phyloP scores from a whole-genome alignment of 2,329 filamentous ascomycete genomes.

The Exophiala oligosperma region DNA sequence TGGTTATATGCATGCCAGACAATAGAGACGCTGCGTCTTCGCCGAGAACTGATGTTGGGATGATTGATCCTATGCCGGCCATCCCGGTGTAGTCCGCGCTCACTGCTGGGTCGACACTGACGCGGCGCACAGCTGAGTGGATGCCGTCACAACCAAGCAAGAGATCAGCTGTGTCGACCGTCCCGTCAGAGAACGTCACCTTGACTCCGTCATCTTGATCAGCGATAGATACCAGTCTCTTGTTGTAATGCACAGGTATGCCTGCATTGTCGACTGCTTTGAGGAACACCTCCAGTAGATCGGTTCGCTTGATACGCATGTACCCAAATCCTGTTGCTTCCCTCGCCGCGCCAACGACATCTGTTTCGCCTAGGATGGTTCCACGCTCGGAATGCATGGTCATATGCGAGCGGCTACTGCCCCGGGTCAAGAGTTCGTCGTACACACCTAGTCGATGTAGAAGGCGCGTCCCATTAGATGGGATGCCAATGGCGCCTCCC shows the following conservation, averaged over 20 bases:
- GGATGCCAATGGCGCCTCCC: conserved; percentile 59
- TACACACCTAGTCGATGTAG: conserved; percentile 50
- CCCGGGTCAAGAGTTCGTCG: conserved; percentile 43
- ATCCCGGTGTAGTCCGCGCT: conserved; percentile 37
- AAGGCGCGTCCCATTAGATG: conserved; percentile 57
- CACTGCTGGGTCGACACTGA: conserved; percentile 33
- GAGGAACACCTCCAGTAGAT: conserved; percentile 32
- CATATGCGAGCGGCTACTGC: conserved; percentile 53
- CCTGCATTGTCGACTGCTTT: conserved; percentile 26
- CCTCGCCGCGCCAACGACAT: conserved; percentile 23
- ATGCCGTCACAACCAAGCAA: conserved; percentile 44
- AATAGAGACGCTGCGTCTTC: conserved; percentile 30
- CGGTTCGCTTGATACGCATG: conserved; percentile 33
- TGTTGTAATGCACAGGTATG: conserved; percentile 32
- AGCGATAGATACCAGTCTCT: conserved; percentile 26
- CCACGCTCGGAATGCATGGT: conserved; percentile 44
- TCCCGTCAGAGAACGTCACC: conserved; percentile 33
- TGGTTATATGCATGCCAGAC: conserved; percentile 13
- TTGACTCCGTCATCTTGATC: conserved; percentile 28
- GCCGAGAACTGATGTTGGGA: conserved; percentile 20
- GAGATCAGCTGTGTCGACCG: conserved; percentile 32
- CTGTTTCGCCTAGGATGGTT: conserved; percentile 6
- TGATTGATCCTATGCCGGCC: too few species aligned
- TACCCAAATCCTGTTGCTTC: conserved; percentile 31
- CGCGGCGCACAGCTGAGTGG: conserved; percentile 38